Base-by-base conservation (phyloP, 805 yeast genomes). In the Saturnispora ahearnii region DNA sequence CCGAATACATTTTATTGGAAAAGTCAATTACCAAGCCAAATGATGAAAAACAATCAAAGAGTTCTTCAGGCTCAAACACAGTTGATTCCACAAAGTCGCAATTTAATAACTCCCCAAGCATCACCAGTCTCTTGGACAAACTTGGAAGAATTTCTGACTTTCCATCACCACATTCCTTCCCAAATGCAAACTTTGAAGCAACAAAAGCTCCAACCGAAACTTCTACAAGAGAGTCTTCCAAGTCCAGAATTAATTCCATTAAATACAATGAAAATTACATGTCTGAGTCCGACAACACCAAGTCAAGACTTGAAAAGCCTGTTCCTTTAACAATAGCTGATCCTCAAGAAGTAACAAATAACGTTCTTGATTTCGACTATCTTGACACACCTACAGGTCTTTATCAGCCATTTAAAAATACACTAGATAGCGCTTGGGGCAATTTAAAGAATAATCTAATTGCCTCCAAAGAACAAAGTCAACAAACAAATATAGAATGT, bases 71-170 rank as follows among this genome's bases (percentile, higher is more conserved):
- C 10, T 22, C 40, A 15, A 5, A 8, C 24, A 36, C 24, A 18
- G 12, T 22, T 5, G 12, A 18, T 18, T 21, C 24, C 12, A 13
- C 40, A 36, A 36, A 13, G 10, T 11, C 40, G 18, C 18, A 21
- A 11, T 7, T 21, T 36, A 22, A 36, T 13, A 8, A 36, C 24
- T 7, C 6, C 12, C 24, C n/a, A 36, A 36, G 9, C 21, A 9
- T 21, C 24, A 15, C 13, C 24, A 22, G 40, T 18, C 0, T 29
- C 29, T 28, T 45, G 36, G 41, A 36, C 33, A 28, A 37, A 36
- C 43, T 45, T 45, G 31, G 41, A 45, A 28, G 34, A 45, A 24
- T 45, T 36, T 24, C 41, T 45, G 48, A 28, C n/a, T 4, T 36
- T 29, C 36, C 47, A 29, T 36, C 42, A 28, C 24, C 33, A 29